Evolutionary conservation across 768 basidiomycete genomes (phyloP), one percentile per base, ranked within the genome.

Genomic region (Galerina sulciceps): DNA sequence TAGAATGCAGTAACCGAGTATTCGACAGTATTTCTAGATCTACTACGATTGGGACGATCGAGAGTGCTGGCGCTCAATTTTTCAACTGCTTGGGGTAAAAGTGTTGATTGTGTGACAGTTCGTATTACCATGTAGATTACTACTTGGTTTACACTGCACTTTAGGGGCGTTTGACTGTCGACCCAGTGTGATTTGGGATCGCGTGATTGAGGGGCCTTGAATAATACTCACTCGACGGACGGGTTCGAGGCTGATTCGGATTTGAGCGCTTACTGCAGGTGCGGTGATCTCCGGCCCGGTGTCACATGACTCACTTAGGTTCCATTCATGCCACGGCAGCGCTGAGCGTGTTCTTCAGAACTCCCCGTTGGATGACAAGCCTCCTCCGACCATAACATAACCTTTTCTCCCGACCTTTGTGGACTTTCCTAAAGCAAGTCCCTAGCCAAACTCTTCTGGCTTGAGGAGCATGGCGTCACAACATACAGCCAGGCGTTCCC

Each of bases 171-270:
- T n/a, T n/a, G n/a, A 20, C 14, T 43, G 42, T 43, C 22, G 42
- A 17, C 22, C 42, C 14, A 43, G 17, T 17, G 9, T 43, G 17
- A 10, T 17, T n/a, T 15, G 22, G 14, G 1, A 17, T 43, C 42
- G 22, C 22, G 42, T 43, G 22, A n/a, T n/a, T n/a, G n/a, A n/a
- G n/a, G n/a, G n/a, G n/a, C n/a, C n/a, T n/a, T n/a, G n/a, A n/a
- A n/a, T n/a, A n/a, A n/a, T n/a, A n/a, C n/a, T n/a, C n/a, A n/a
- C n/a, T n/a, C n/a, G n/a, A n/a, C n/a, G n/a, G n/a, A n/a, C n/a
- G n/a, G n/a, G n/a, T n/a, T n/a, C 97, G 54, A 99, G 89, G 69
- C 89, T 90, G 79, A 98, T 98, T 8, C 92, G 91, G 71, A 98
- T 98, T 59, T 82, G 59, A 48, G 49, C 54, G 43, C 55, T 34